These are phyloP conservation scores for Dichotomocladium elegans DNA, from an alignment of 371 early-diverging fungal species.

Conservation along the genomic window DNA sequence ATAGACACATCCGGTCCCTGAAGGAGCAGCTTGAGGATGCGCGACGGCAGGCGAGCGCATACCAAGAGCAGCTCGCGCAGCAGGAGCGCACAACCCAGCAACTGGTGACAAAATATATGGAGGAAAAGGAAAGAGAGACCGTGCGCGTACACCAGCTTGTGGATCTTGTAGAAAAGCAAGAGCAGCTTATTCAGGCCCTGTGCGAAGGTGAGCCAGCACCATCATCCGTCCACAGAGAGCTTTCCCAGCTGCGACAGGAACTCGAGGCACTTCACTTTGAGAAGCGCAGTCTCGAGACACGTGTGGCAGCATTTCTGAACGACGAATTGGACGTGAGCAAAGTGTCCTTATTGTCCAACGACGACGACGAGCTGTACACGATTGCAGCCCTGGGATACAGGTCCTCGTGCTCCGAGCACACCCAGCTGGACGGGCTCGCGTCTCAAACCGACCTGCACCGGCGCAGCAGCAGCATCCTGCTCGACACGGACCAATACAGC, in stretches of 20 bases:
- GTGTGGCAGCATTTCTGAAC: slow-evolving; percentile 13
- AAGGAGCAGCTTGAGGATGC: slow-evolving; percentile 1
- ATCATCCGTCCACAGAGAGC: background rate
- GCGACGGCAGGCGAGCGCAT: background rate
- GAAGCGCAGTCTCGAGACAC: slow-evolving; percentile 8
- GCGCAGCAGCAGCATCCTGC: slow-evolving; percentile 5
- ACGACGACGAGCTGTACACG: background rate
- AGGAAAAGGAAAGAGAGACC: slow-evolving; percentile 10
- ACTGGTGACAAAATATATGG: slow-evolving; percentile 5
- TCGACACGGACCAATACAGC: slow-evolving; percentile 3
- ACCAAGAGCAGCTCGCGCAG: slow-evolving; percentile 6
- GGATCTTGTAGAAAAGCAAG: slow-evolving; percentile 23
- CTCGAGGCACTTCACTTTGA: slow-evolving; percentile 7
- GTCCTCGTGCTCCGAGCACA: background rate
- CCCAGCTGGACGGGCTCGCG: background rate
- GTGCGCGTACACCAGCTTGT: slow-evolving; percentile 13
- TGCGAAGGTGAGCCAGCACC: slow-evolving; percentile 3
- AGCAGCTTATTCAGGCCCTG: slow-evolving; percentile 19
- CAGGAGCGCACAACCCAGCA: slow-evolving; percentile 14
- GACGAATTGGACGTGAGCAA: slow-evolving; percentile 8
- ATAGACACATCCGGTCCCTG: background rate
- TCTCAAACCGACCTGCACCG: background rate
- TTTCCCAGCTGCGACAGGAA: background rate
- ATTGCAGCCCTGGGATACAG: background rate
- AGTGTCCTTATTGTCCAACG: background rate